Base-by-base conservation (phyloP, 306 rosid genomes). In the Hippophae tibetana region DNA sequence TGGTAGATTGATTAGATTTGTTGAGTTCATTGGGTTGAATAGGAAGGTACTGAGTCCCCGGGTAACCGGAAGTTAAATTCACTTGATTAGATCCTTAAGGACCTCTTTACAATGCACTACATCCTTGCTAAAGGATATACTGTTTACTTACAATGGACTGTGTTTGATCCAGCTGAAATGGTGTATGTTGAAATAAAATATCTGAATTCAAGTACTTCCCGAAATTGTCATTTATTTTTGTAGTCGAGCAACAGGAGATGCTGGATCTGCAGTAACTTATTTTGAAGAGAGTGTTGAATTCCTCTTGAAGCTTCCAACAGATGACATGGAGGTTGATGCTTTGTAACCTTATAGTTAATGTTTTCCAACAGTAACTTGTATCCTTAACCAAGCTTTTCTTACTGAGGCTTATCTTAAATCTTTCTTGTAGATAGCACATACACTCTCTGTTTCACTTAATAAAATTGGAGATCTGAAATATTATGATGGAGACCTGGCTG, bases 371-470 rank as follows among this genome's bases (percentile, higher is more conserved):
- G n/a, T 52, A 59, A 13, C 18, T 9, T 47, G 12, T 3, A 8
- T 7, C 49, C 27, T 55, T 52, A 23, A 47, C 55, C 11, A 42
- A 55, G 42, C 40, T 27, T 18, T 13, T 42, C 49, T 46, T 65
- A 42, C 27, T 58, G 13, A 18, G 46, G 9, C 45, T 54, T 48
- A 56, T 59, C 42, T 61, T 42, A 63, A 11, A 52, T 31, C 59
- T 55, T 40, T 52, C 55, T 47, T 52, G 26, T 82, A 92, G 95
- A 73, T 92, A 62, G 77, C 78, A 8, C 97, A 88, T 70, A 92
- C 99, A 54, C 97, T 92, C 57, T 88, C 95, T 47, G 96, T 88
- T 64, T 92, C 99, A 46, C 95, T 92, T 42, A 88, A 92, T 75
- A 92, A 92, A 80, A 84, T 92, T 72, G 87, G 23, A 18, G 23